These are phyloP conservation scores for Pichia sp. DNA, from an alignment of 1,139 yeast genomes.

Conservation along the genomic window DNA sequence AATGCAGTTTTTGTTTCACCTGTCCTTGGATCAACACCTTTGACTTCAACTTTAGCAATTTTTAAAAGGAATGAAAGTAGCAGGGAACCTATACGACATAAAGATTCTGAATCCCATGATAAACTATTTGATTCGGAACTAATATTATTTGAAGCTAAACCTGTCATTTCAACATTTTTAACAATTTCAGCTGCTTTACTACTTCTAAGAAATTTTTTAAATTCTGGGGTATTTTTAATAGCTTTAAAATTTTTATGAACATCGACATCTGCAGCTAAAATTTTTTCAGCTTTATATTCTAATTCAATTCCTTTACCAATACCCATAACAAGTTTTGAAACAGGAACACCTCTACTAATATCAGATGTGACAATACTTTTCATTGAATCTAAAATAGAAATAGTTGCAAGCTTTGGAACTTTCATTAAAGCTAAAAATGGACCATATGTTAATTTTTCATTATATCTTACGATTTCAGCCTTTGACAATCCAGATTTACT, in stretches of 20 bases:
- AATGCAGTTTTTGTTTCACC: constrained; percentile 58
- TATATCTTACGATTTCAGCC: constrained; percentile 29
- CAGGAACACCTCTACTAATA: constrained; percentile 75
- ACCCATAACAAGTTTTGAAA: constrained; percentile 72
- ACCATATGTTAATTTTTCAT: constrained; percentile 62
- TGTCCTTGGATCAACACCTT: constrained; percentile 73
- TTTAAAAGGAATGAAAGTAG: constrained; percentile 68
- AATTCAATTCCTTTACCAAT: constrained; percentile 82
- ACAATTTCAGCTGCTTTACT: constrained; percentile 24
- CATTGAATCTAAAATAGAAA: constrained; percentile 75
- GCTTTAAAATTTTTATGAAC: constrained; percentile 34
- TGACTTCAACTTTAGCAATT: constrained; percentile 74
- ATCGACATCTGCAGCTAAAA: constrained; percentile 52
- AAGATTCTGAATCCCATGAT: constrained; percentile 57
- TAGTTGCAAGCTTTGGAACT: constrained; percentile 77
- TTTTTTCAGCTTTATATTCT: constrained; percentile 68
- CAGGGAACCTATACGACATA: constrained; percentile 79
- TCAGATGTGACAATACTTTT: constrained; percentile 68
- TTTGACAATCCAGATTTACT: constrained; percentile 8
- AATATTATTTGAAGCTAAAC: constrained; percentile 10
- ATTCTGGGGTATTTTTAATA: constrained; percentile 34
- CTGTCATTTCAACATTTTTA: constrained; percentile 20
- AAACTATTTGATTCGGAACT: constrained; percentile 21
- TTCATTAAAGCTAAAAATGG: constrained; percentile 69
- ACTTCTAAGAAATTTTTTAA: constrained; percentile 38